phyloP scores from a whole-genome alignment of 1,139 yeast species.

The Martiniozyma asiatica region DNA sequence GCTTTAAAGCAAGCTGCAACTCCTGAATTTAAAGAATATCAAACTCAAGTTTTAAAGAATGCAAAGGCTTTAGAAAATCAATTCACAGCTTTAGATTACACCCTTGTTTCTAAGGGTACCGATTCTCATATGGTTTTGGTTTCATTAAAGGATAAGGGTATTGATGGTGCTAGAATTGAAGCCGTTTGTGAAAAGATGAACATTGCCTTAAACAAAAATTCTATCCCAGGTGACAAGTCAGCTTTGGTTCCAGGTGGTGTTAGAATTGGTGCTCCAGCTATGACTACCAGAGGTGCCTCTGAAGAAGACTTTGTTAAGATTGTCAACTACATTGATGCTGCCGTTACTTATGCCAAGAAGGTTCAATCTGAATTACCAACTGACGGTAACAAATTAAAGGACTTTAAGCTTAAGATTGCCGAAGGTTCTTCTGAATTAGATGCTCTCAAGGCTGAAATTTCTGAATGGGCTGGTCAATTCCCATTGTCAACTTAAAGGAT shows the following conservation, averaged over 20 bases:
- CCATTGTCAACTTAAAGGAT: slow-evolving; percentile 78
- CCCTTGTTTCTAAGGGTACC: slow-evolving; percentile 85
- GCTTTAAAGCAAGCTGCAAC: slow-evolving; percentile 91
- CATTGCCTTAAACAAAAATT: slow-evolving; percentile 93
- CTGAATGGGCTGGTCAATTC: slow-evolving; percentile 85
- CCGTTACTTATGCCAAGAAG: slow-evolving; percentile 67
- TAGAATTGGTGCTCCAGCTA: slow-evolving; percentile 97
- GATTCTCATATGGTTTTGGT: slow-evolving; percentile 94
- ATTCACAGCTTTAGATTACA: slow-evolving; percentile 61
- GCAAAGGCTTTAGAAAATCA: slow-evolving; percentile 75
- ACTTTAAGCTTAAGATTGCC: slow-evolving; percentile 73
- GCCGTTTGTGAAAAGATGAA: slow-evolving; percentile 88
- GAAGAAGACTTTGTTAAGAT: slow-evolving; percentile 77
- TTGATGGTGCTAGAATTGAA: slow-evolving; percentile 97
- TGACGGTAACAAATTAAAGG: slow-evolving; percentile 87
- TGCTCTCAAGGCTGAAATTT: slow-evolving; percentile 64
- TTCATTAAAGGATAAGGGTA: slow-evolving; percentile 75
- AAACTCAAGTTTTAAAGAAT: slow-evolving; percentile 75
- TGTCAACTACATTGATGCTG: slow-evolving; percentile 72
- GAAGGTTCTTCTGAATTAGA: slow-evolving; percentile 57
- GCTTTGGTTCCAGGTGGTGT: slow-evolving; percentile 98
- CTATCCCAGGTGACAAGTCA: slow-evolving; percentile 96
- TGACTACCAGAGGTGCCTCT: slow-evolving; percentile 94
- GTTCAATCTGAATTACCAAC: slow-evolving; percentile 67
- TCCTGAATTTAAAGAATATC: slow-evolving; percentile 87